A percentile compares a stretch with the other conserved stretches of the same genome.
phyloP scores from a whole-genome alignment of 1,284 basidiomycete genomes.

The Ceratorhiza oryzae-sativae region DNA sequence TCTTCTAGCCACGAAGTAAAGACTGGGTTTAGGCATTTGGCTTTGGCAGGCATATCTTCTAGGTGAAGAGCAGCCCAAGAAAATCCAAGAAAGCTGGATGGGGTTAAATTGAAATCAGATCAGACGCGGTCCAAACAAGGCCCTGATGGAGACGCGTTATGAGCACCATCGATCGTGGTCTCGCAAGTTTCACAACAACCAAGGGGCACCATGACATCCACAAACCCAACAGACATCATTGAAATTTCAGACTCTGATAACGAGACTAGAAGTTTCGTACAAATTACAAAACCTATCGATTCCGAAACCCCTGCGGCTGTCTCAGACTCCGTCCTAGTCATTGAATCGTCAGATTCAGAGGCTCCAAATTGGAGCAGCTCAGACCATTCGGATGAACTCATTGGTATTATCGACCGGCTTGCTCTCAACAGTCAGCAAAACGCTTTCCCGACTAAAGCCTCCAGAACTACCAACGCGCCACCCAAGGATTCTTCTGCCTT shows the following conservation, averaged over 20 bases:
- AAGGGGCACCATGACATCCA: neutral
- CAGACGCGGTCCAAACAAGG: neutral
- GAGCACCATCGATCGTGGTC: conserved; percentile 11
- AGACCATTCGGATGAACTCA: neutral
- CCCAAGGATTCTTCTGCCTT: neutral
- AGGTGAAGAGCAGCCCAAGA: neutral
- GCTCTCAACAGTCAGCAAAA: neutral
- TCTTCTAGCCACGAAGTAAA: conserved; percentile 30
- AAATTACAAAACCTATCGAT: neutral
- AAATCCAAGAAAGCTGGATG: neutral
- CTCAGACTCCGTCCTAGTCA: conserved; percentile 15
- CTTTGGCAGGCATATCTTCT: conserved; percentile 10
- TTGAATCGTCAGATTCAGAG: conserved; percentile 33
- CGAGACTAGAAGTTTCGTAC: neutral
- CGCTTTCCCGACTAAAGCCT: neutral
- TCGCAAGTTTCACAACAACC: neutral
- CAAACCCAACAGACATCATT: conserved; percentile 8
- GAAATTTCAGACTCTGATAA: conserved; percentile 25
- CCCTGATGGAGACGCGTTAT: conserved; percentile 23
- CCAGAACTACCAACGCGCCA: neutral
- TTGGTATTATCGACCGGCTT: neutral
- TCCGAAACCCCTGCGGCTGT: neutral
- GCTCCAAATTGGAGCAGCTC: neutral
- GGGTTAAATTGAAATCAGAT: neutral
- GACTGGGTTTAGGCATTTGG: conserved; percentile 23